Conservation (phyloP, 129 eudicot genomes). For the Tagetes erecta region DNA sequence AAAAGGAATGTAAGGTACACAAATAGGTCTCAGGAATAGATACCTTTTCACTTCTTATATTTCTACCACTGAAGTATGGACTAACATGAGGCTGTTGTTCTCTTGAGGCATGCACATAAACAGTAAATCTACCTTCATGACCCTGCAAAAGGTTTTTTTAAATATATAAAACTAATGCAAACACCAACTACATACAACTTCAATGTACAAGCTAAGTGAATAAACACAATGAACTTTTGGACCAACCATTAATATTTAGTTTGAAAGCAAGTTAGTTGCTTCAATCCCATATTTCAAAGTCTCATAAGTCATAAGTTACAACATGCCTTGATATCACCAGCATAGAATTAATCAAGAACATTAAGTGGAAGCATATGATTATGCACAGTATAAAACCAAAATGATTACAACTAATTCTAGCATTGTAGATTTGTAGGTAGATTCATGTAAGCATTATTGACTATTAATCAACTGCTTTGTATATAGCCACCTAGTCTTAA, state of each 20-base stretch:
- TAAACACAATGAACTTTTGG: neutral
- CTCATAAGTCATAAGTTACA: neutral
- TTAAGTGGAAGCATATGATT: conserved; percentile 5
- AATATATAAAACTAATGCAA: neutral
- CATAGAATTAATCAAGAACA: conserved; percentile 4
- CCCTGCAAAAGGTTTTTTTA: conserved; percentile 41
- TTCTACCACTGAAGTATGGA: conserved; percentile 45
- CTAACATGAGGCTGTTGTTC: conserved; percentile 45
- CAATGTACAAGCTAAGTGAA: conserved; percentile 12
- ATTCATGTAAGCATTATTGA: neutral
- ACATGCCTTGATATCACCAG: conserved; percentile 19
- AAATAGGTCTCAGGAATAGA: conserved; percentile 1
- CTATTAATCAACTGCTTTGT: neutral
- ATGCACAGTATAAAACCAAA: neutral
- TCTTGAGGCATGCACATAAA: conserved; percentile 70
- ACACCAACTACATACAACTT: conserved; percentile 3
- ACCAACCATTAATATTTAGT: neutral
- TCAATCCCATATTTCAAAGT: conserved; percentile 16
- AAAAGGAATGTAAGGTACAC: conserved; percentile 1
- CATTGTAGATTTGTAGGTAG: conserved; percentile 4
- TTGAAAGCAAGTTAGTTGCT: conserved; percentile 23
- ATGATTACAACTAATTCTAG: conserved; percentile 1
- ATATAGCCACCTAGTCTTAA: neutral
- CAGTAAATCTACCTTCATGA: conserved; percentile 61
- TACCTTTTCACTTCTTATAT: conserved; percentile 68